These are phyloP conservation scores for Ganoderma boninense DNA, from an alignment of 1,284 basidiomycete genomes.

Conservation along the genomic window DNA sequence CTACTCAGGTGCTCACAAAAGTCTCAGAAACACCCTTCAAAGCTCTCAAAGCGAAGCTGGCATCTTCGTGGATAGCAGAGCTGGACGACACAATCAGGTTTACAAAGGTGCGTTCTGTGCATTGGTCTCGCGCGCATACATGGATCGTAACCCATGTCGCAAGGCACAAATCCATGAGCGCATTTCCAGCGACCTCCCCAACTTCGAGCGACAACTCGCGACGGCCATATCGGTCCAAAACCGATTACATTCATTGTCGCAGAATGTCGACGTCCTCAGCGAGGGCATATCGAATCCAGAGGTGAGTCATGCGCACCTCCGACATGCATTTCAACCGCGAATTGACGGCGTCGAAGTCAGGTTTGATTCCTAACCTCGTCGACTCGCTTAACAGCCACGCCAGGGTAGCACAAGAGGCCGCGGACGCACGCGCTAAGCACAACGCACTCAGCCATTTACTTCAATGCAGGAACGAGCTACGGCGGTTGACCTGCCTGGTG, in stretches of 20 bases:
- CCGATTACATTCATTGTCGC: slow-evolving; percentile 59
- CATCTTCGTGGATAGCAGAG: slow-evolving; percentile 74
- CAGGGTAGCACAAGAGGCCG: slow-evolving; percentile 63
- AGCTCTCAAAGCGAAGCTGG: slow-evolving; percentile 64
- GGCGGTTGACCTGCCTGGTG: slow-evolving; percentile 52
- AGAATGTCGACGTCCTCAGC: slow-evolving; percentile 60
- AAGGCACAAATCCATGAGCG: slow-evolving; percentile 74
- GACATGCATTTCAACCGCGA: neutral
- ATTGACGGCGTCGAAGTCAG: slow-evolving; percentile 55
- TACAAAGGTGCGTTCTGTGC: slow-evolving; percentile 62
- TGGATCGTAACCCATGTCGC: slow-evolving; percentile 13
- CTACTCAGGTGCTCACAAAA: slow-evolving; percentile 72
- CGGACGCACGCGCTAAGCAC: slow-evolving; percentile 59
- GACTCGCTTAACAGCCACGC: slow-evolving; percentile 62
- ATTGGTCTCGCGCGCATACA: neutral
- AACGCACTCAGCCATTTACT: slow-evolving; percentile 63
- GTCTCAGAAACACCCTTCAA: slow-evolving; percentile 67
- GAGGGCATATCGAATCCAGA: slow-evolving; percentile 61
- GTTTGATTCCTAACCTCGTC: slow-evolving; percentile 67
- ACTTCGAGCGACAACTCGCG: slow-evolving; percentile 69
- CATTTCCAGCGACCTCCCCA: slow-evolving; percentile 66
- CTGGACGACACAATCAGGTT: slow-evolving; percentile 71
- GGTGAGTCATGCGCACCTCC: slow-evolving; percentile 48
- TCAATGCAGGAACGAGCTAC: slow-evolving; percentile 55
- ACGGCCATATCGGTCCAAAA: slow-evolving; percentile 70